Evolutionary conservation across 352 stramenopile genomes (phyloP).

Genomic region (Blastocystis sp.): DNA sequence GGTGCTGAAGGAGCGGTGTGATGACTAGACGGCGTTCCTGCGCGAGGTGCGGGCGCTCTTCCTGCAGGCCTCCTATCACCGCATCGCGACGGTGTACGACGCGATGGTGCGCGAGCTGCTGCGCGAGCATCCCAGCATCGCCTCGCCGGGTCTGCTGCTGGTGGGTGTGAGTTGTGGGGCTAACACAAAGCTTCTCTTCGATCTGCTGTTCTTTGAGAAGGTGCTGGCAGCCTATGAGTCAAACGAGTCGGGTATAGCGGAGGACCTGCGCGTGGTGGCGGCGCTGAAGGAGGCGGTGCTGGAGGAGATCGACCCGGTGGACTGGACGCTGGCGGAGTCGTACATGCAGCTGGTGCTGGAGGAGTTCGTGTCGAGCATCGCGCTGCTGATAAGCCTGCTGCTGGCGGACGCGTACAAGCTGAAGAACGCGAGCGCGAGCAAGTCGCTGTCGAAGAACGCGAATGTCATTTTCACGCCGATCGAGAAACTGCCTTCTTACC

Average conservation of each 20-base stretch:
- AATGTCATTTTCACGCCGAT: constrained; percentile 53
- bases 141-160: constrained; percentile 22
- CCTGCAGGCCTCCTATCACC: not conserved
- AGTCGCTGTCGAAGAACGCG: constrained; percentile 41
- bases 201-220: not conserved
- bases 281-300: constrained; percentile 8
- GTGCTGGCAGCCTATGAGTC: not conserved
- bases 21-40: not conserved
- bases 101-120: not conserved
- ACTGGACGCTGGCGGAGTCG: constrained; percentile 53
- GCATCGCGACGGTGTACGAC: not conserved
- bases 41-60: not conserved
- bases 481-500: constrained; percentile 40
- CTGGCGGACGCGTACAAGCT: constrained; percentile 11
- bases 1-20: not conserved
- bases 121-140: not conserved
- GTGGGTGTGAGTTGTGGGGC: not conserved
- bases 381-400: constrained; percentile 51
- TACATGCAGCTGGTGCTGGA: constrained; percentile 44
- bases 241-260: not conserved
- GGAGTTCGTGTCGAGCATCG: constrained; percentile 49
- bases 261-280: not conserved
- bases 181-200: constrained; percentile 30
- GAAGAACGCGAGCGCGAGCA: not conserved
- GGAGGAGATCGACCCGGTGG: constrained; percentile 55